Base-by-base conservation (phyloP, 2,329 filamentous ascomycete genomes). In the Phialophora tarda region DNA sequence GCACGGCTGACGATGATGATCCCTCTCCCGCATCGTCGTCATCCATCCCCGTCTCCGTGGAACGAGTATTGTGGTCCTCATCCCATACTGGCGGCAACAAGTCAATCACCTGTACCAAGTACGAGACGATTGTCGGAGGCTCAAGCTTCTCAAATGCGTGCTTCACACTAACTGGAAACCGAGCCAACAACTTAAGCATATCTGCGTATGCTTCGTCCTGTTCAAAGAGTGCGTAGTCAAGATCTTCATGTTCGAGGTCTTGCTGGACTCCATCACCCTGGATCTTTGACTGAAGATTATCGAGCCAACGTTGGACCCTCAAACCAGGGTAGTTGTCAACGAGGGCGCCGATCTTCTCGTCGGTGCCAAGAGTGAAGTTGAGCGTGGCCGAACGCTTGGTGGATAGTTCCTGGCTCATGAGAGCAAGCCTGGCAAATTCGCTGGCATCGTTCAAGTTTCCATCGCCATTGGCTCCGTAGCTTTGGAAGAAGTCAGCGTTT, bases 101-200 rank as follows among this genome's bases (percentile, higher is more conserved):
- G 48, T 24, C 48, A 12, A 53, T n/a, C 48, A 53, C 48, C 23
- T 53, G 48, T 21, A 26, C 3, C 26, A 53, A 53, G 48, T 53
- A 53, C 21, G 48, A 53, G 48, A 53, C 12, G 48, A 53, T 53
- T 6, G 10, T 53, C 14, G 48, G 12, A 53, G 48, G 48, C 21
- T 53, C 48, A 53, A 53, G 48, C 48, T n/a, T 53, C 6, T 53
- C 48, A 53, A 53, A 53, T 23, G 48, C 48, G 48, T 53, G 48
- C 48, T 26, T 53, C 23, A 28, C 48, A 8, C 21, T 26, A n/a
- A 24, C 8, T 14, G 48, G 48, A 23, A 53, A 53, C 26, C 48
- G 48, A 12, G 48, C 48, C 21, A 53, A 5, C 48, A 53, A 53
- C 48, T 28, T 53, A 17, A 53, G 48, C 21, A 53, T 53, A 53